phyloP scores from a whole-genome alignment of 2,329 filamentous ascomycete genomes.

The Botrytis sinoallii region DNA sequence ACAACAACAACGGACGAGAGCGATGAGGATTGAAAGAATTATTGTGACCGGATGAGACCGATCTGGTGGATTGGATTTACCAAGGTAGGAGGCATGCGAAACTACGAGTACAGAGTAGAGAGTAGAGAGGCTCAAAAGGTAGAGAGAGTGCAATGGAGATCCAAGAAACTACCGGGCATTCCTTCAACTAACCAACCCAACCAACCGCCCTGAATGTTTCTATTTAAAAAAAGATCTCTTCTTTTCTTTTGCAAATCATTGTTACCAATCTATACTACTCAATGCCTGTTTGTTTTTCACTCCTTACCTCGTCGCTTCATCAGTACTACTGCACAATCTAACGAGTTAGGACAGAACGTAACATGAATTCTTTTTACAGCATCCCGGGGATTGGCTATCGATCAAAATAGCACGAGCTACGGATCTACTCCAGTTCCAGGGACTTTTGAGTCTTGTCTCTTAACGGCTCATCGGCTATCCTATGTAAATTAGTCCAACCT shows the following conservation, averaged over 20 bases:
- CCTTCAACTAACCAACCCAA: not conserved
- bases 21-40: not conserved
- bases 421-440: not conserved
- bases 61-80: not conserved
- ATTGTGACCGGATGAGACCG: not conserved
- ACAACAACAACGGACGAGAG: not conserved
- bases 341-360: not conserved
- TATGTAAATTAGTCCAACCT: not conserved
- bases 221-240: not conserved
- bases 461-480: slow-evolving; percentile 1
- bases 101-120: not conserved
- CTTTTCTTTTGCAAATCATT: not conserved
- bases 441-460: not conserved
- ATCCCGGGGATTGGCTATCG: not conserved
- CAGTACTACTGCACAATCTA: slow-evolving; percentile 3
- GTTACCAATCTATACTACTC: not conserved
- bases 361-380: slow-evolving; percentile 1
- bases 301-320: not conserved
- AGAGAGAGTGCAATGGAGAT: not conserved
- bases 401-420: not conserved
- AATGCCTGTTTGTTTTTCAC: not conserved
- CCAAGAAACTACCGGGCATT: not conserved
- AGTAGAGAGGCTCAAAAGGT: not conserved
- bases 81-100: not conserved
- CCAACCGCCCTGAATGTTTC: not conserved